These are phyloP conservation scores for Lactarius vividus DNA, from an alignment of 768 basidiomycete species.

Conservation along the genomic window DNA sequence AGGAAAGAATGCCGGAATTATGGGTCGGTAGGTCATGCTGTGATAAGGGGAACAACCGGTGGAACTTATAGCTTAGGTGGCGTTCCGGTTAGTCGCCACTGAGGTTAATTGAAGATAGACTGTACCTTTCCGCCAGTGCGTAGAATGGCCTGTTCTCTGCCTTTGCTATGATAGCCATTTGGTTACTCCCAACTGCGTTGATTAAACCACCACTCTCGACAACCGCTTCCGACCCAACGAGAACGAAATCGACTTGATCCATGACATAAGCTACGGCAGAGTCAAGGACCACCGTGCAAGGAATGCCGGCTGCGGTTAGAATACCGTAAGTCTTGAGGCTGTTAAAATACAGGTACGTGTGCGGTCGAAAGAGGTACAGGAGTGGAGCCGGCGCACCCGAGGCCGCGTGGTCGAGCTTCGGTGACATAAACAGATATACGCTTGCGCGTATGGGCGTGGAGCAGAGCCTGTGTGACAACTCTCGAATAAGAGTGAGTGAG, in stretches of 20 bases:
- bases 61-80: constrained; percentile 85
- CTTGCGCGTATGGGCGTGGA: constrained; percentile 87
- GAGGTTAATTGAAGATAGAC: not conserved
- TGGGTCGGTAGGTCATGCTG: constrained; percentile 87
- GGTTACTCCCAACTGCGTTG: constrained; percentile 92
- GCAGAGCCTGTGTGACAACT: constrained; percentile 89
- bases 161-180: constrained; percentile 95
- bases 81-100: constrained; percentile 4
- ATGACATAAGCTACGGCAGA: constrained; percentile 97
- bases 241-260: constrained; percentile 92
- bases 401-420: constrained; percentile 86
- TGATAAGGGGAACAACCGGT: constrained; percentile 90
- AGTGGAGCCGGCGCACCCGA: constrained; percentile 56
- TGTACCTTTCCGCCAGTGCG: constrained; percentile 85
- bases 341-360: constrained; percentile 24
- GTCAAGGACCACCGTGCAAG: constrained; percentile 92
- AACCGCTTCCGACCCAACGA: constrained; percentile 97
- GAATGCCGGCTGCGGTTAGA: constrained; percentile 86
- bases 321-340: constrained; percentile 91
- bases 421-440: constrained; percentile 97
- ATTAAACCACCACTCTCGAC: constrained; percentile 94
- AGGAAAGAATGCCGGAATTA: constrained; percentile 70
- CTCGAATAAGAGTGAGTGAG: constrained; percentile 96
- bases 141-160: constrained; percentile 95
- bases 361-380: constrained; percentile 17